Conservation (phyloP, 1,284 basidiomycete species). For the Stereum hirsutum region DNA sequence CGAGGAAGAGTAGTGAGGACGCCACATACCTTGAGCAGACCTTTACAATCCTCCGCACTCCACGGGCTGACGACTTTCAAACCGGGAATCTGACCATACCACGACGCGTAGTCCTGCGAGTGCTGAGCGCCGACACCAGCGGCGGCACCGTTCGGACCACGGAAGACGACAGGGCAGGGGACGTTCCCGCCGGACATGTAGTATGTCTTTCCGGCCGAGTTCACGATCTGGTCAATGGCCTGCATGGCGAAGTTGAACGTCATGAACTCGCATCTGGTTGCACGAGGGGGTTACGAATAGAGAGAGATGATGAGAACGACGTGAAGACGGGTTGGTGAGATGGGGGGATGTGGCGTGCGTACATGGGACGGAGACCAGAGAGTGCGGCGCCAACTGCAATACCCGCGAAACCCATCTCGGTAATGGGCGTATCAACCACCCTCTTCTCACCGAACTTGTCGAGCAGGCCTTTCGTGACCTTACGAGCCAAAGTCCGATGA, state of each 20-base stretch:
- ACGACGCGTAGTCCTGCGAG: conserved; percentile 86
- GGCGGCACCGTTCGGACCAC: conserved; percentile 98
- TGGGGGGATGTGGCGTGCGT: conserved; percentile 6
- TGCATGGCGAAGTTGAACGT: conserved; percentile 96
- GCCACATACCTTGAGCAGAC: conserved; percentile 86
- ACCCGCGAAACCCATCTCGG: conserved; percentile 98
- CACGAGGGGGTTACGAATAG: neutral
- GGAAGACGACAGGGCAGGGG: conserved; percentile 97
- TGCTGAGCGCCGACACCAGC: conserved; percentile 94
- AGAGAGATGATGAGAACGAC: neutral
- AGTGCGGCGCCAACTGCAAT: conserved; percentile 93
- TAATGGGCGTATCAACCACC: conserved; percentile 96
- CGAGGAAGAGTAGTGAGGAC: neutral
- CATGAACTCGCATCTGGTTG: conserved; percentile 94
- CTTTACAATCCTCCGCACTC: conserved; percentile 97
- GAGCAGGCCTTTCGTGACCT: conserved; percentile 95
- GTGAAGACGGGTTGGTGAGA: conserved; percentile 2
- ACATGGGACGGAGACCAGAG: conserved; percentile 91
- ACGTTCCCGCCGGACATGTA: conserved; percentile 99
- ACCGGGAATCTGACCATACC: conserved; percentile 96
- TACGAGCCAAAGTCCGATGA: conserved; percentile 1
- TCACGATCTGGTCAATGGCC: conserved; percentile 99
- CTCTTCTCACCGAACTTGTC: conserved; percentile 99
- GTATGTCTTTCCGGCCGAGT: conserved; percentile 99
- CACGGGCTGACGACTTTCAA: conserved; percentile 98